A percentile compares a stretch with the other conserved stretches of the same genome.
Conservation (phyloP, 208 protist genomes). For the Trypanosoma boissoni region DNA sequence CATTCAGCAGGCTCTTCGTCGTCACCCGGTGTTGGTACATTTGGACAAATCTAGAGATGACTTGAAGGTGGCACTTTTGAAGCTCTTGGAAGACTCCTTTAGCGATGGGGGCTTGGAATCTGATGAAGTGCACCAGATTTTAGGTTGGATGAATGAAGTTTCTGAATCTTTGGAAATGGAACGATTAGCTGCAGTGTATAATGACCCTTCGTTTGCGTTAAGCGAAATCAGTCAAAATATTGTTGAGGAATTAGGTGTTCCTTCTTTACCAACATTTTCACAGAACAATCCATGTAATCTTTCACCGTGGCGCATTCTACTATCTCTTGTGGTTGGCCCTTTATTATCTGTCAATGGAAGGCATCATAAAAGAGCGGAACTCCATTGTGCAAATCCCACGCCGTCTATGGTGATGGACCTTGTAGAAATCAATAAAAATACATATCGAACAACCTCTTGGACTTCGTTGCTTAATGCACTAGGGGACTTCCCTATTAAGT, state of each 20-base stretch:
- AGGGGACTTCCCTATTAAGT: slow-evolving; percentile 59
- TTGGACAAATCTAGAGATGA: slow-evolving; percentile 25
- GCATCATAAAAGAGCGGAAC: slow-evolving; percentile 21
- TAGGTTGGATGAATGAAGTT: slow-evolving; percentile 60
- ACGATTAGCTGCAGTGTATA: slow-evolving; percentile 55
- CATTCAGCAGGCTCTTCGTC: slow-evolving; percentile 63
- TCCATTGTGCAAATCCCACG: slow-evolving; percentile 66
- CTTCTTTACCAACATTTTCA: slow-evolving; percentile 34
- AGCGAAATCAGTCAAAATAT: slow-evolving; percentile 12
- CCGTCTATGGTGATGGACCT: slow-evolving; percentile 35
- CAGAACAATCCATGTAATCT: slow-evolving; percentile 47
- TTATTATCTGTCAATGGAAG: slow-evolving; percentile 28
- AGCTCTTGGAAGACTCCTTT: slow-evolving; percentile 28
- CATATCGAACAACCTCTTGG: slow-evolving; percentile 66
- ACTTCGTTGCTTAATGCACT: slow-evolving; percentile 52
- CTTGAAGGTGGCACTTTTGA: slow-evolving; percentile 22
- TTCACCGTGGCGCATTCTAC: slow-evolving; percentile 78
- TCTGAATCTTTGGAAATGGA: slow-evolving; percentile 66
- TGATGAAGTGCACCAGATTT: slow-evolving; percentile 32
- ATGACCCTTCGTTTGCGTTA: slow-evolving; percentile 22
- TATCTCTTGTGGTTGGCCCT: slow-evolving; percentile 41
- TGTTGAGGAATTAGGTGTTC: slow-evolving; percentile 46
- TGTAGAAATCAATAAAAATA: slow-evolving; percentile 47
- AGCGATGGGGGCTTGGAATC: background rate
- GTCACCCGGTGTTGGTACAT: slow-evolving; percentile 44